Evolutionary conservation across 371 early-diverging fungal species (phyloP).

Genomic region (Saksenaea oblongispora): DNA sequence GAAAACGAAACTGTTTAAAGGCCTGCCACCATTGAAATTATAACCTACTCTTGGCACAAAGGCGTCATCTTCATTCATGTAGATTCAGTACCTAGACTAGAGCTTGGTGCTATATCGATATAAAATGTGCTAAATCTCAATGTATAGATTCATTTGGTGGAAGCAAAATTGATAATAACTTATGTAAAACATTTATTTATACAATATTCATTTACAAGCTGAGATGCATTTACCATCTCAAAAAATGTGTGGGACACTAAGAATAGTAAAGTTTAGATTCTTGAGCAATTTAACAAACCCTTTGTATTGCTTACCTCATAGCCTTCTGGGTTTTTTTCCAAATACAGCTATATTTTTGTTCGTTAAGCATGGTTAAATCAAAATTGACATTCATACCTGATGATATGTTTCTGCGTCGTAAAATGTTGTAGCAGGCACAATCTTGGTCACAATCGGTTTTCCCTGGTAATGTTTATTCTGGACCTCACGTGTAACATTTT

Average conservation of each 20-base stretch:
- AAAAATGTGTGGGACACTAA: conserved; percentile 23
- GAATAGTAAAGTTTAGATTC: neutral
- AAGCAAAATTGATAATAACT: too few relatives aligned
- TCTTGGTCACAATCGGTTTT: conserved; percentile 71
- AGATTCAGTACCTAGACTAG: too few relatives aligned
- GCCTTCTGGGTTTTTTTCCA: conserved; percentile 44
- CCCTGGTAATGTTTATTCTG: conserved; percentile 61
- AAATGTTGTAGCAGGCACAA: conserved; percentile 72
- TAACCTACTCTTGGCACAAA: too few relatives aligned
- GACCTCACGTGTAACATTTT: conserved; percentile 57
- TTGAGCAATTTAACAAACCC: neutral
- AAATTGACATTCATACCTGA: conserved; percentile 43
- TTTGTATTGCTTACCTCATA: conserved; percentile 28
- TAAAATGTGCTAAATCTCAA: too few relatives aligned
- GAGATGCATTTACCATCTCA: conserved; percentile 13
- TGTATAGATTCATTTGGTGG: too few relatives aligned
- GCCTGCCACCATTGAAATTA: too few relatives aligned
- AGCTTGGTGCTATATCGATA: too few relatives aligned
- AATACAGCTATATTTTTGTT: conserved; percentile 24
- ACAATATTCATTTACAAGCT: too few relatives aligned
- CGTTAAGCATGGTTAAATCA: neutral
- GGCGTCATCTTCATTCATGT: too few relatives aligned
- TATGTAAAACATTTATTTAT: too few relatives aligned
- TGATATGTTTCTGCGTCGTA: conserved; percentile 92
- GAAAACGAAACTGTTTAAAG: too few relatives aligned